These are phyloP conservation scores for Paecilomyces sp. DNA, from an alignment of 2,329 filamentous ascomycete species.

Conservation along the genomic window DNA sequence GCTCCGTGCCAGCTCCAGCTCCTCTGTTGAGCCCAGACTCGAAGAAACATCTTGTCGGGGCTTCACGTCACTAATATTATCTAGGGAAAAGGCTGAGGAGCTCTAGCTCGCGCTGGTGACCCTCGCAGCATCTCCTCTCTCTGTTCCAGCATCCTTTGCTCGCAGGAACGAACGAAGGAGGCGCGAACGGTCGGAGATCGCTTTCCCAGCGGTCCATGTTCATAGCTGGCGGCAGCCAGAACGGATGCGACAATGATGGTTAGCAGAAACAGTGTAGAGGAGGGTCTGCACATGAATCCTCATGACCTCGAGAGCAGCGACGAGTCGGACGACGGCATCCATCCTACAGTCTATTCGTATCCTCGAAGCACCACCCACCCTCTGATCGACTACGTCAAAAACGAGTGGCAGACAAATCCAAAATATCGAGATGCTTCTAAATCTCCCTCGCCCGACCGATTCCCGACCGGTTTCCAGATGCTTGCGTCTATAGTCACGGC, in stretches of 20 bases:
- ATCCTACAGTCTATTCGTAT: conserved; percentile 6
- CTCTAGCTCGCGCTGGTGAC: background rate
- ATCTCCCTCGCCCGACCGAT: conserved; percentile 9
- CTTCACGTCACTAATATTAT: background rate
- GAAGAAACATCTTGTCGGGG: background rate
- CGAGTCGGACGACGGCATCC: conserved; percentile 16
- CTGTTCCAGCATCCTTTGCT: background rate
- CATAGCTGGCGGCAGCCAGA: background rate
- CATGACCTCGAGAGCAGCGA: conserved; percentile 1
- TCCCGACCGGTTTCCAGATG: conserved; percentile 17
- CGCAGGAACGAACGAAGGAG: background rate
- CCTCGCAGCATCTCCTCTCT: background rate
- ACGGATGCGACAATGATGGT: background rate
- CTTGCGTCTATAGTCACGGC: conserved; percentile 26
- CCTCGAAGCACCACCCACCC: conserved; percentile 17
- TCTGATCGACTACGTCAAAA: conserved; percentile 31
- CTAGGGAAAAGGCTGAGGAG: background rate
- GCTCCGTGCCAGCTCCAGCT: background rate
- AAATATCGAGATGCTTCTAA: conserved; percentile 12
- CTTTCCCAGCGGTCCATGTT: background rate
- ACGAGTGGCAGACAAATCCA: conserved; percentile 27
- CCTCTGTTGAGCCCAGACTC: background rate
- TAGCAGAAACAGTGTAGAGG: background rate
- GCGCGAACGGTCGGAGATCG: background rate
- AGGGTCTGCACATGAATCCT: background rate